Evolutionary conservation across 1,139 yeast genomes (phyloP).

Genomic region (Magnusiomyces tetraspermus): DNA sequence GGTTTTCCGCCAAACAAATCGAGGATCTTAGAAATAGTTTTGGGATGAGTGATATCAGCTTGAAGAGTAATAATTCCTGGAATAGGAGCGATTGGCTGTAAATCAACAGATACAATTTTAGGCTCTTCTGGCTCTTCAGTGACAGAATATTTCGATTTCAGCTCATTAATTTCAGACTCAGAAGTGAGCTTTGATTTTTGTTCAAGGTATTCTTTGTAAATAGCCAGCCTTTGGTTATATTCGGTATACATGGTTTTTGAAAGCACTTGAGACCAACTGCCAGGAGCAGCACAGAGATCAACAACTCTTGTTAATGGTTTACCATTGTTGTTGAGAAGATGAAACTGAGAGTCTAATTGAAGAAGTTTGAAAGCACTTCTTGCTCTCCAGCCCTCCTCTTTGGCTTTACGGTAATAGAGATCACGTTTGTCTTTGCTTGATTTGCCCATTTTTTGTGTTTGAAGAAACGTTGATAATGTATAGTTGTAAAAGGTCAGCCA

Average conservation of each 20-base stretch:
- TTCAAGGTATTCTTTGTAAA: background rate
- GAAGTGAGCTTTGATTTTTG: background rate
- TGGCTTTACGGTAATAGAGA: constrained; percentile 76
- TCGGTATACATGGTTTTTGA: constrained; percentile 50
- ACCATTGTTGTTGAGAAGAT: constrained; percentile 43
- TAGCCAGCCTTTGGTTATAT: constrained; percentile 20
- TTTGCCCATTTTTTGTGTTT: constrained; percentile 58
- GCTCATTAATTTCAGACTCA: constrained; percentile 6
- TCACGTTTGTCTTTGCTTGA: constrained; percentile 94
- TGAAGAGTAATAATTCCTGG: constrained; percentile 80
- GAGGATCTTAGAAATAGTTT: constrained; percentile 64
- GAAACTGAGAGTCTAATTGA: constrained; percentile 83
- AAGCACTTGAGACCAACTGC: constrained; percentile 97
- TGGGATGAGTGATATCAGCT: constrained; percentile 95
- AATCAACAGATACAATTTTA: constrained; percentile 84
- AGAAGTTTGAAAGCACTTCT: constrained; percentile 88
- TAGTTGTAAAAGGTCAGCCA: too few relatives aligned
- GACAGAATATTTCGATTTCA: background rate
- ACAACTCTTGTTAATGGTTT: constrained; percentile 67
- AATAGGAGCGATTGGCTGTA: constrained; percentile 96
- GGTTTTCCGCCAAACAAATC: constrained; percentile 81
- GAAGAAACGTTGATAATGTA: too few relatives aligned
- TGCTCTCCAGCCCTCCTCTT: constrained; percentile 97
- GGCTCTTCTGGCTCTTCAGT: constrained; percentile 31
- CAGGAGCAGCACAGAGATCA: constrained; percentile 97